These are phyloP conservation scores for Bremia lactucae DNA, from an alignment of 352 stramenopile species.

Conservation along the genomic window DNA sequence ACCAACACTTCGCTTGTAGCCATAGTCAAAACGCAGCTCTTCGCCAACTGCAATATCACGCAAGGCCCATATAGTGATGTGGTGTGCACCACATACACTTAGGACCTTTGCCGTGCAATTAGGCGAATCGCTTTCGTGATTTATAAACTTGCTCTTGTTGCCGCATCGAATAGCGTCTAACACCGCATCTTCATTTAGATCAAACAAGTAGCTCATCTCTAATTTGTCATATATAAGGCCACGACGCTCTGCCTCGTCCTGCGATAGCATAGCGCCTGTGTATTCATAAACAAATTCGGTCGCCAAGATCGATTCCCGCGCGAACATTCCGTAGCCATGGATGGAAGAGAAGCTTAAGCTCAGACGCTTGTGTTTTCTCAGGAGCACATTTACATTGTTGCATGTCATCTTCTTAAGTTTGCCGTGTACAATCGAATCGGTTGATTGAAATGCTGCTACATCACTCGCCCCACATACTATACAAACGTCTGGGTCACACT, in stretches of 20 bases:
- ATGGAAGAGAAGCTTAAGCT: constrained; percentile 34
- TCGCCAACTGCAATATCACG: constrained; percentile 66
- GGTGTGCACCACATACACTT: constrained; percentile 75
- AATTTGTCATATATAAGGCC: constrained; percentile 74
- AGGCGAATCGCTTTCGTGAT: constrained; percentile 44
- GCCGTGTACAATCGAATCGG: too few relatives aligned
- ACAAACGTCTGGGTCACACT: constrained; percentile 53
- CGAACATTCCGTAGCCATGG: constrained; percentile 46
- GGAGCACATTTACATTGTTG: constrained; percentile 17
- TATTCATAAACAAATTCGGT: constrained; percentile 61
- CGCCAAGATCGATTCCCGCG: constrained; percentile 26
- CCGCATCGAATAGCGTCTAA: constrained; percentile 84
- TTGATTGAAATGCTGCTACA: constrained; percentile 10
- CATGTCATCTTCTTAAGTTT: constrained; percentile 1
- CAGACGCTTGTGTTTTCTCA: constrained; percentile 23
- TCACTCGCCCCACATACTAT: constrained; percentile 32
- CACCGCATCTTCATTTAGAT: constrained; percentile 81
- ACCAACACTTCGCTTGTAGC: constrained; percentile 42
- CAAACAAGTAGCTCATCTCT: constrained; percentile 85
- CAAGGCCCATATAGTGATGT: constrained; percentile 84
- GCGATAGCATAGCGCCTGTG: constrained; percentile 38
- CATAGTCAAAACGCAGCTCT: constrained; percentile 56
- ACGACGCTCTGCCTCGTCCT: constrained; percentile 50
- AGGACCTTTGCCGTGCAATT: constrained; percentile 77
- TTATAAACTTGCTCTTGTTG: constrained; percentile 89